These are phyloP conservation scores for Penicillium sp. DNA, from an alignment of 2,329 filamentous ascomycete species.

Conservation along the genomic window DNA sequence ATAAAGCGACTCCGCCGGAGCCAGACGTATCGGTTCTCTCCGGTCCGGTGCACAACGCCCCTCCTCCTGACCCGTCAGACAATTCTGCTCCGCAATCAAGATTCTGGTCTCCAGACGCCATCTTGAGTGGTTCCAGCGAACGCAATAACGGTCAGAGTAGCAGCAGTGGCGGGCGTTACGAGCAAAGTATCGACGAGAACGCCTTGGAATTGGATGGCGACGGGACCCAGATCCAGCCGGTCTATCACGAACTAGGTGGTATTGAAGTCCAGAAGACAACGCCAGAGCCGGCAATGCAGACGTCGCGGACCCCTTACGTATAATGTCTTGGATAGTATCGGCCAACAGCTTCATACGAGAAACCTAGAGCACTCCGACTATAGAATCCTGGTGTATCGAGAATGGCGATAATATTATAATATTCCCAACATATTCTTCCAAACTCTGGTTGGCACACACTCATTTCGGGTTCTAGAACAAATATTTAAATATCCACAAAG, in stretches of 20 bases:
- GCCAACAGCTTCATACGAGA: too few species aligned
- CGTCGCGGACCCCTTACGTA: too few species aligned
- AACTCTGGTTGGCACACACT: too few species aligned
- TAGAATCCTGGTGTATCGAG: too few species aligned
- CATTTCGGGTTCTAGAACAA: too few species aligned
- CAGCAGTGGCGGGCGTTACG: neutral
- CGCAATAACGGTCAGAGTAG: constrained; percentile 6
- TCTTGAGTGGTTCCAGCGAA: neutral
- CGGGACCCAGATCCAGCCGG: constrained; percentile 9
- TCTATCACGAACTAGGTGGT: constrained; percentile 13
- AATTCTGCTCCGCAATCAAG: neutral
- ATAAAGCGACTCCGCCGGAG: constrained; percentile 8
- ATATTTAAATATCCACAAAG: too few species aligned
- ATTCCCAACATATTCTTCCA: too few species aligned
- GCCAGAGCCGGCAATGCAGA: neutral
- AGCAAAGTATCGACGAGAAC: constrained; percentile 5
- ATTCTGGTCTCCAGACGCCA: constrained; percentile 13
- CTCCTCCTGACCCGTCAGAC: constrained; percentile 1
- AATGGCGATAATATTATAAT: too few species aligned
- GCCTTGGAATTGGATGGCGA: constrained; percentile 12
- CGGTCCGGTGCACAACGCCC: constrained; percentile 10
- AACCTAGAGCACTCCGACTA: too few species aligned
- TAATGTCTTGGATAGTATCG: too few species aligned
- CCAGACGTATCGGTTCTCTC: constrained; percentile 11
- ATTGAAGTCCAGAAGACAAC: neutral